phyloP scores from a whole-genome alignment of 768 basidiomycete genomes.

The Pulveroboletus sp. region DNA sequence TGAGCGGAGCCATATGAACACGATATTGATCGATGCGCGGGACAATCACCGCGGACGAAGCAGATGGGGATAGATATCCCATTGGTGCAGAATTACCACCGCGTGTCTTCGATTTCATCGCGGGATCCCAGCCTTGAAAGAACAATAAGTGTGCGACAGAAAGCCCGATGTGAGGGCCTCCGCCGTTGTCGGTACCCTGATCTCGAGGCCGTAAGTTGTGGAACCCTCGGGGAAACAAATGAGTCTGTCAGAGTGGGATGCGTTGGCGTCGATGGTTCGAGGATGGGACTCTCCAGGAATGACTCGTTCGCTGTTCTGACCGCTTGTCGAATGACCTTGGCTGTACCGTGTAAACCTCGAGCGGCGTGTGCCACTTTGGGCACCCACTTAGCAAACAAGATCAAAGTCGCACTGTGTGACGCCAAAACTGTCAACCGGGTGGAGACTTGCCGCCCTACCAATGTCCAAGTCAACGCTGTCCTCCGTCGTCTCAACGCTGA shows the following conservation, averaged over 20 bases:
- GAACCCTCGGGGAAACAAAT: not conserved
- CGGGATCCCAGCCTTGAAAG: slow-evolving; percentile 6
- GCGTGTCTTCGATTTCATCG: slow-evolving; percentile 17
- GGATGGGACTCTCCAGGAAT: not conserved
- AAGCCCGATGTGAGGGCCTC: slow-evolving; percentile 2
- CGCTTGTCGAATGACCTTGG: not conserved
- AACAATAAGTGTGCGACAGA: slow-evolving; percentile 4
- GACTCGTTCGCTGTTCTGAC: not conserved
- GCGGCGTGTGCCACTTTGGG: not conserved
- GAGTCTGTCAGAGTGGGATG: not conserved
- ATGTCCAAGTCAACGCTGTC: slow-evolving; percentile 61
- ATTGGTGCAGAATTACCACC: not conserved
- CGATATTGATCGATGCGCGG: not conserved
- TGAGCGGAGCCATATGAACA: not conserved
- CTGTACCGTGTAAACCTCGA: too few relatives aligned
- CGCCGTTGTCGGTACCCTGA: not conserved
- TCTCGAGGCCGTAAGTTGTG: slow-evolving; percentile 2
- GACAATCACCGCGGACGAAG: slow-evolving; percentile 20
- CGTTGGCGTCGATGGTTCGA: not conserved
- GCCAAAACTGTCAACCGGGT: slow-evolving; percentile 2
- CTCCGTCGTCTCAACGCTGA: slow-evolving; percentile 77
- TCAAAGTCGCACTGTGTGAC: slow-evolving; percentile 10
- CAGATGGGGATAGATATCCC: not conserved
- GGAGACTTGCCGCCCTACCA: not conserved
- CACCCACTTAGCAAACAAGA: slow-evolving; percentile 19